These are phyloP conservation scores for Phialemonium atrogriseum DNA, from an alignment of 2,329 filamentous ascomycete genomes.

Conservation along the genomic window DNA sequence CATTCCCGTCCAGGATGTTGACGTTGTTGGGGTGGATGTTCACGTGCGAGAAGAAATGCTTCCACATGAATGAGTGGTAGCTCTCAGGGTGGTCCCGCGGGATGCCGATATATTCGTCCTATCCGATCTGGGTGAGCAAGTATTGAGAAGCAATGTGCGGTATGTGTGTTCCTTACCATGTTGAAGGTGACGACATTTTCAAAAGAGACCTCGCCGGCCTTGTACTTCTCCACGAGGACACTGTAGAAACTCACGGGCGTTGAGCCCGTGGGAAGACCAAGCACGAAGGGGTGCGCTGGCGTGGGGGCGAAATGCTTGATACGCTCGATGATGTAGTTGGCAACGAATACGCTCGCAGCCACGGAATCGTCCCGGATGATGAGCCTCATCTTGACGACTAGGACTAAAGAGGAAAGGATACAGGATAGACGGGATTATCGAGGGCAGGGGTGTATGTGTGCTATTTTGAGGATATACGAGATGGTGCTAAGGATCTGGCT, in stretches of 20 bases:
- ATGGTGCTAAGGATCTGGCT: too few relatives aligned
- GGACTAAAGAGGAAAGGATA: constrained; percentile 1
- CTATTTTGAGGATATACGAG: too few relatives aligned
- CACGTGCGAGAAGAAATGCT: constrained; percentile 68
- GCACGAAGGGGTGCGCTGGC: constrained; percentile 56
- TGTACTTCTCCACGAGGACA: constrained; percentile 54
- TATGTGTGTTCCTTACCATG: constrained; percentile 18
- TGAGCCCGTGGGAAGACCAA: constrained; percentile 66
- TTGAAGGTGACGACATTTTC: constrained; percentile 68
- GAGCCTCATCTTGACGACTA: constrained; percentile 49
- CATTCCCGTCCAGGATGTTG: constrained; percentile 68
- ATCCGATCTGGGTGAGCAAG: too few relatives aligned
- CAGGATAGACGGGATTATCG: too few relatives aligned
- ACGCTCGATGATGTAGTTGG: constrained; percentile 65
- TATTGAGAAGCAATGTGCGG: not conserved
- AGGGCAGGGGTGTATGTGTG: too few relatives aligned
- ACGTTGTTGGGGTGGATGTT: constrained; percentile 62
- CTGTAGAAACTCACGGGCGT: constrained; percentile 64
- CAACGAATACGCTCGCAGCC: constrained; percentile 58
- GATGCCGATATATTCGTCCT: constrained; percentile 72
- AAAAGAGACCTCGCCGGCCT: constrained; percentile 40
- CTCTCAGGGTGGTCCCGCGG: constrained; percentile 66
- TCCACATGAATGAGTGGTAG: constrained; percentile 80
- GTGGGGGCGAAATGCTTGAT: constrained; percentile 62
- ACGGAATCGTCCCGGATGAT: constrained; percentile 60